phyloP scores from a whole-genome alignment of 2,329 filamentous ascomycete species.

The Fusarium succisae region DNA sequence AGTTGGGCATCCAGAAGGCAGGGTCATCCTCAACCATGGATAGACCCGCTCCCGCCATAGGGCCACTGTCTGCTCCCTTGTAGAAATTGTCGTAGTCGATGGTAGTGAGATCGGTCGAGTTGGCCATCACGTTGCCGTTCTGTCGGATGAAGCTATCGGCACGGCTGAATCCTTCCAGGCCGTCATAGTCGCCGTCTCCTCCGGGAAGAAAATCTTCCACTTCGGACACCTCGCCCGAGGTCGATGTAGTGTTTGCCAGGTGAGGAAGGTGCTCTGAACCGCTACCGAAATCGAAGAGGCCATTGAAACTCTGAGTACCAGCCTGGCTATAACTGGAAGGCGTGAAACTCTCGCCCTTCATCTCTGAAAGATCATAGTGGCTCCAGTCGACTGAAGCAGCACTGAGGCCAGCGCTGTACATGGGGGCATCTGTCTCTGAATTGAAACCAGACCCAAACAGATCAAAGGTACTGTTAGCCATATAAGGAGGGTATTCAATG shows the following conservation, averaged over 20 bases:
- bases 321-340: conserved; percentile 66
- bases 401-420: conserved; percentile 70
- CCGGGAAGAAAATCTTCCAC: conserved; percentile 67
- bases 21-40: conserved; percentile 63
- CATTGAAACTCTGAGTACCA: conserved; percentile 59
- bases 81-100: conserved; percentile 67
- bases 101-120: conserved; percentile 55
- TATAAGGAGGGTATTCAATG: conserved; percentile 61
- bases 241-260: conserved; percentile 66
- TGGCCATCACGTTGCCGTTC: conserved; percentile 53
- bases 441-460: conserved; percentile 59
- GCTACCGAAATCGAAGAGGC: conserved; percentile 60
- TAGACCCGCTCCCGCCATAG: conserved; percentile 54
- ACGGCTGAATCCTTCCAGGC: conserved; percentile 50
- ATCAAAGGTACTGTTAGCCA: conserved; percentile 60
- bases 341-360: conserved; percentile 59
- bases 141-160: conserved; percentile 60
- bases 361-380: conserved; percentile 58
- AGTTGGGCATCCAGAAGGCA: conserved; percentile 60
- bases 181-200: conserved; percentile 58
- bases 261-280: conserved; percentile 65
- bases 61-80: conserved; percentile 55
- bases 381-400: conserved; percentile 60
- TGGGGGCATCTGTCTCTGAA: conserved; percentile 63
- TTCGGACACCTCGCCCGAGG: conserved; percentile 74